A percentile compares a stretch with the other conserved stretches of the same genome.
Evolutionary conservation across 257 asterid genomes (phyloP).

Genomic region (Nicotiana undulata): DNA sequence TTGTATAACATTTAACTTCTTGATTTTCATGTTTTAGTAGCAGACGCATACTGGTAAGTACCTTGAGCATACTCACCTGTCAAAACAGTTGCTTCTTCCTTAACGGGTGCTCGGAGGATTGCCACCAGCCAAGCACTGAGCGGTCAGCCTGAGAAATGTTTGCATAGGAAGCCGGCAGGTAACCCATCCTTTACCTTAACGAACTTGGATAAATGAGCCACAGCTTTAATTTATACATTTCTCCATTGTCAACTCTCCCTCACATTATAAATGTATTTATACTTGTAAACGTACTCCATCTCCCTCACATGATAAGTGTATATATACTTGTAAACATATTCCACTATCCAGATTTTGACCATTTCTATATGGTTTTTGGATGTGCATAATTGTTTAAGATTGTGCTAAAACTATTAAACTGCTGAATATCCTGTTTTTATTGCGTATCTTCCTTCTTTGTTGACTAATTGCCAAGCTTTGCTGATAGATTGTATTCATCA

Average conservation of each 20-base stretch:
- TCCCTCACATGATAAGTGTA: not conserved
- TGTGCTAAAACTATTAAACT: not conserved
- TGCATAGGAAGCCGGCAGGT: not conserved
- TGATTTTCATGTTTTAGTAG: conserved; percentile 1
- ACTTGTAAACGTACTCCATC: not conserved
- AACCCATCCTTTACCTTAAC: not conserved
- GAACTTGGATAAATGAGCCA: not conserved
- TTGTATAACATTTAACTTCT: not conserved
- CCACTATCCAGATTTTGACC: not conserved
- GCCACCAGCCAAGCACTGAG: not conserved
- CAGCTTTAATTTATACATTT: not conserved
- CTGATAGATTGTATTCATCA: not conserved
- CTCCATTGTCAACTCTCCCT: not conserved
- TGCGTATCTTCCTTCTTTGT: not conserved
- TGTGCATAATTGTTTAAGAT: not conserved
- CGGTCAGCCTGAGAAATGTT: not conserved
- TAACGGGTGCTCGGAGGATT: not conserved
- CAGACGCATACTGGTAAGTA: not conserved
- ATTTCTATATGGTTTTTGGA: not conserved
- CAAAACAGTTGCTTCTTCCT: conserved; percentile 3
- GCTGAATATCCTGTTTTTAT: not conserved
- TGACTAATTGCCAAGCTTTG: not conserved
- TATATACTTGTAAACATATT: not conserved
- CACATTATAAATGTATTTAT: not conserved
- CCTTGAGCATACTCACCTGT: not conserved